Evolutionary conservation across 441 rosid genomes (phyloP).

Genomic region (Populus hybrid): DNA sequence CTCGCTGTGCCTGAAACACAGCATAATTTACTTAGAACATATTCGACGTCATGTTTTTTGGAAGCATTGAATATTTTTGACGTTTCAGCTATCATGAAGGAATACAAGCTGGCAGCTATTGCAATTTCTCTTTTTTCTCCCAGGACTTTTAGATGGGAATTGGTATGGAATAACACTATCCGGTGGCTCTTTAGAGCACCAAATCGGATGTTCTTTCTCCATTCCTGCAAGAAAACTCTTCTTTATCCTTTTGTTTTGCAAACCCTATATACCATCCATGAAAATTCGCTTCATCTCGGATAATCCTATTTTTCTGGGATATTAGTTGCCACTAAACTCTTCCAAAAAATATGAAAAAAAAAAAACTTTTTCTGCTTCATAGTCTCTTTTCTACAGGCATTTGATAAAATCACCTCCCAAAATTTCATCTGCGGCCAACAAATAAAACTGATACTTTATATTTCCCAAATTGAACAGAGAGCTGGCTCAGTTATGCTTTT

Average conservation of each 20-base stretch:
- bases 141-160: neutral
- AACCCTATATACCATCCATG: neutral
- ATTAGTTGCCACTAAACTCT: neutral
- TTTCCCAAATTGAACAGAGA: neutral
- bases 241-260: neutral
- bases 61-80: neutral
- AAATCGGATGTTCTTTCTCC: neutral
- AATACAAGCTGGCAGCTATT: neutral
- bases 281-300: neutral
- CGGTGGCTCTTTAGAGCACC: neutral
- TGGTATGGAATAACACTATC: neutral
- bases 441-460: neutral
- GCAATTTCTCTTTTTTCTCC: neutral
- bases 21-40: neutral
- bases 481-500: neutral
- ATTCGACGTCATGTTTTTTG: neutral
- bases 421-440: neutral
- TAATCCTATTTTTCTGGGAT: neutral
- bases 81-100: neutral
- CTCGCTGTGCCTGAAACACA: neutral
- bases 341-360: neutral
- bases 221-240: neutral
- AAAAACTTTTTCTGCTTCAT: neutral
- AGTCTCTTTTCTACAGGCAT: neutral
- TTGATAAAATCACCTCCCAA: neutral